A percentile compares a stretch with the other conserved stretches of the same genome.
These are phyloP conservation scores for Sporothrix globosa DNA, from an alignment of 2,329 filamentous ascomycete species.

Conservation along the genomic window DNA sequence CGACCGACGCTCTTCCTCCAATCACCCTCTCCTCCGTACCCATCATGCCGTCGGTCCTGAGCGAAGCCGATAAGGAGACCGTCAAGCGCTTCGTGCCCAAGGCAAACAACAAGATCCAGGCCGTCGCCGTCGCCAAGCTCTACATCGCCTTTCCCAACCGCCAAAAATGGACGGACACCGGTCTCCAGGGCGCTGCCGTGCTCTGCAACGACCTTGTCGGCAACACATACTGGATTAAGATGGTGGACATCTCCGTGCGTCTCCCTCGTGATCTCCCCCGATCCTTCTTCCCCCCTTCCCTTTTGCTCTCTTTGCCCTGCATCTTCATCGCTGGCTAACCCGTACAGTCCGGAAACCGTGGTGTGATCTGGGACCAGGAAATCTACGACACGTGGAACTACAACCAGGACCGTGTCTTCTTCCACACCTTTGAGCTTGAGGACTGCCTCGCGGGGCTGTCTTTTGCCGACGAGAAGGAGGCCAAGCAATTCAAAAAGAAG, in stretches of 20 bases:
- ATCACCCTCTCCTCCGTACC: background rate
- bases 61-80: constrained; percentile 92
- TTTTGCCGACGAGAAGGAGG: constrained; percentile 96
- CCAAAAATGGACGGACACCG: constrained; percentile 89
- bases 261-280: constrained; percentile 4
- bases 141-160: constrained; percentile 90
- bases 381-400: constrained; percentile 94
- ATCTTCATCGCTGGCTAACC: constrained; percentile 32
- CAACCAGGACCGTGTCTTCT: constrained; percentile 96
- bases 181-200: constrained; percentile 86
- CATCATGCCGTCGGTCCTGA: constrained; percentile 69
- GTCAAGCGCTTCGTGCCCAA: constrained; percentile 95
- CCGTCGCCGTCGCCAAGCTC: constrained; percentile 88
- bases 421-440: constrained; percentile 95
- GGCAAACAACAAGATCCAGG: constrained; percentile 94
- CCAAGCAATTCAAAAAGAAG: constrained; percentile 95
- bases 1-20: constrained; percentile 1
- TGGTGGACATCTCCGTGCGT: constrained; percentile 91
- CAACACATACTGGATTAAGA: constrained; percentile 95
- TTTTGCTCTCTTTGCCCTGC: background rate
- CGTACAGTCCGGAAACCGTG: constrained; percentile 69
- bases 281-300: background rate
- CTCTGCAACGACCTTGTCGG: constrained; percentile 93
- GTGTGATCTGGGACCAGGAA: constrained; percentile 96
- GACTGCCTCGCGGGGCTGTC: constrained; percentile 87